Conservation (phyloP, 331 rosid species). For the Malus hybrid region DNA sequence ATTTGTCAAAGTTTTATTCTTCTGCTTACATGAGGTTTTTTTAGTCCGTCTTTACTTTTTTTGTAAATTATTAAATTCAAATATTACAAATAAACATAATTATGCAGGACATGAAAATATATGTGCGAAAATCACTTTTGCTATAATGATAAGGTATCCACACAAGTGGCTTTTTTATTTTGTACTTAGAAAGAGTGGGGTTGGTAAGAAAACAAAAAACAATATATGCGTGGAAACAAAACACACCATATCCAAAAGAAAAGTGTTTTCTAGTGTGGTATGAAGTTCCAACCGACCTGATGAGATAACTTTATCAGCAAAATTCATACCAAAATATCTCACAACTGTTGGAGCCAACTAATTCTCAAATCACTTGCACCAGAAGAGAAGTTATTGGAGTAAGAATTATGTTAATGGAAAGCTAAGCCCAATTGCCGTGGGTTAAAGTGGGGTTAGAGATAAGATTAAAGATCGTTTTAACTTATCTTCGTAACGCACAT, state of each 20-base stretch:
- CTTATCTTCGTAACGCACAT: no score
- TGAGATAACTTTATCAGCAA: not conserved
- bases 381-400: not conserved
- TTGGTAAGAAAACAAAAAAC: not conserved
- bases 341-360: not conserved
- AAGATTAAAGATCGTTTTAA: not conserved
- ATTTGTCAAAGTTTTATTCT: no score
- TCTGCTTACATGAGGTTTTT: no score
- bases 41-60: no score
- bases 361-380: not conserved
- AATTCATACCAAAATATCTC: not conserved
- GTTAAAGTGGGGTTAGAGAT: not conserved
- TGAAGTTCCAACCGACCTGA: not conserved
- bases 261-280: not conserved
- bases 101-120: no score
- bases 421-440: not conserved
- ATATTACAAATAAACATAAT: no score
- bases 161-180: no score
- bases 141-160: no score
- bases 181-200: not conserved
- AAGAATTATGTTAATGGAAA: not conserved
- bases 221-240: not conserved
- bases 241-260: not conserved
- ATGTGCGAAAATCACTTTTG: no score
- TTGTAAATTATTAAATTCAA: no score